Evolutionary conservation across 805 yeast species (phyloP), one percentile per base, ranked within the genome.

Genomic region (Kuraishia capsulata): DNA sequence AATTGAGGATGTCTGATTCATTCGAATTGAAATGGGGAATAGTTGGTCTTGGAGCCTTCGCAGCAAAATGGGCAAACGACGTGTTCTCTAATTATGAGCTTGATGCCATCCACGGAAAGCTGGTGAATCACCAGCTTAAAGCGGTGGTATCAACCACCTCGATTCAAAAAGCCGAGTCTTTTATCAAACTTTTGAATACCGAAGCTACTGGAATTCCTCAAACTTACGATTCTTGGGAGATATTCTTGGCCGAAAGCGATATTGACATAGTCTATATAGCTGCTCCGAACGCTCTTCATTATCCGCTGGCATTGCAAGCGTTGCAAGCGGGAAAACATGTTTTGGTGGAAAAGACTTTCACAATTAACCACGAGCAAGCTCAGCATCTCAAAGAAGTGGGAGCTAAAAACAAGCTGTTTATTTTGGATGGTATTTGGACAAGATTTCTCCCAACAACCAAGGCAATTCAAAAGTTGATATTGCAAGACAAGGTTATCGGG

Each of bases 381-480:
- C 47, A 56, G 23, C 63, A 60, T 20, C 48, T 76, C n/a, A 51
- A 65, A 35, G 55, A 51, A 0, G 56, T 65, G 33, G 80, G 81
- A 4, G 57, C 56, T 44, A 43, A 53, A 37, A 63, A 65, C 50
- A 57, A 62, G 2, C 50, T 64, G 32, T 72, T 69, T 42, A 56
- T 76, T 23, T 69, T 76, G 78, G 83, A 76, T 50, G 81, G 74
- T 2, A 67, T 69, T 30, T 73, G 79, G 79, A 65, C 77, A 3
- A 59, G 73, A 35, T 71, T 67, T 44, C 64, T 69, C 53, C 81
- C 81, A 1, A 44, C 68, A 3, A 50, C 64, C 19, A 45, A 47
- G 23, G 53, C 56, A 35, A 50, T 65, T 38, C 44, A 57, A 39
- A 41, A 56, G 29, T 51, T 57, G 40, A 23, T 23, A 8, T 56